Conservation (phyloP, 176 grass and related monocot species). For the Avena insularis region DNA sequence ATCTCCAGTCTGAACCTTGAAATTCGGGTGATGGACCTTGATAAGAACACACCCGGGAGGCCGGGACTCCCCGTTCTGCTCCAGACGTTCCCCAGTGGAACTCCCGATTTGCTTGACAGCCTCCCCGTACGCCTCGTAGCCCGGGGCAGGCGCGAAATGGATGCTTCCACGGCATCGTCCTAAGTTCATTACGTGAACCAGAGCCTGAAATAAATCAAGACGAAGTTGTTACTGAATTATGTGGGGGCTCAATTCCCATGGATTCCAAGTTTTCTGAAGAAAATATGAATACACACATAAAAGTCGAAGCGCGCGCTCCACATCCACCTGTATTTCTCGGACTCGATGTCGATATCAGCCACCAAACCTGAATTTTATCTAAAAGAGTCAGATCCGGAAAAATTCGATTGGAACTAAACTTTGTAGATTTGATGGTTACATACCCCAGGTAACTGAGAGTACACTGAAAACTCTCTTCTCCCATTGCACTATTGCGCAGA, state of each 20-base stretch:
- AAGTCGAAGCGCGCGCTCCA: constrained; percentile 81
- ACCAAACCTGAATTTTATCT: constrained; percentile 67
- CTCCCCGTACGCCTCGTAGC: constrained; percentile 75
- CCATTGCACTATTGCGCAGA: constrained; percentile 68
- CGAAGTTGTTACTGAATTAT: not conserved
- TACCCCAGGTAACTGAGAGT: constrained; percentile 87
- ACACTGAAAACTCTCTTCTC: constrained; percentile 71
- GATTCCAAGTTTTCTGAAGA: not conserved
- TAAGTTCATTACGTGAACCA: constrained; percentile 72
- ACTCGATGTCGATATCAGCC: constrained; percentile 88
- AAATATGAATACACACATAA: constrained; percentile 61
- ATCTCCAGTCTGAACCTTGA: constrained; percentile 60
- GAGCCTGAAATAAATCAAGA: constrained; percentile 50
- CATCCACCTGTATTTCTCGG: constrained; percentile 89
- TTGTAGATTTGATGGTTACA: not conserved
- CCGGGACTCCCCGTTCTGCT: constrained; percentile 26
- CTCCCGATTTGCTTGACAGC: constrained; percentile 48
- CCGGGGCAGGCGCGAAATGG: constrained; percentile 70
- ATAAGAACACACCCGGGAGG: constrained; percentile 39
- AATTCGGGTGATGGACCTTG: constrained; percentile 48
- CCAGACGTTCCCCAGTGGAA: not conserved
- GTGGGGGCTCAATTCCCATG: not conserved
- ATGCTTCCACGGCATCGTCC: constrained; percentile 62
- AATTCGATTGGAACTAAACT: not conserved
- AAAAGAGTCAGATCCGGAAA: not conserved